Conservation (phyloP, 257 asterid genomes). For the Cruciata laevipes region DNA sequence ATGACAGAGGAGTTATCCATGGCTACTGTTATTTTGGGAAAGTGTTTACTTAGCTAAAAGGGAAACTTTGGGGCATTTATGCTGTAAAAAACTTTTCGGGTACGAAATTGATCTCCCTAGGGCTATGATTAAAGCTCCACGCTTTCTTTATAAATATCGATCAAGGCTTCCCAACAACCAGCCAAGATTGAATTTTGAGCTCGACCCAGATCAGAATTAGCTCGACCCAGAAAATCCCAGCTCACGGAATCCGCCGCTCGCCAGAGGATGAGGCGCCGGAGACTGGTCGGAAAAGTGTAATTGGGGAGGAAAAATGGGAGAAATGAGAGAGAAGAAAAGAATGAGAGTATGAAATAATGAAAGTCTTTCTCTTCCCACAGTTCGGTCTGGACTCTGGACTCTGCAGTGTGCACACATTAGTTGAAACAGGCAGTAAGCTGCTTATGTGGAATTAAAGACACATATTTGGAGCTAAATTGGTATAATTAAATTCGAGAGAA, state of each 20-base stretch:
- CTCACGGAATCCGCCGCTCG: slow-evolving; percentile 9
- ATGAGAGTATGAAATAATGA: background rate
- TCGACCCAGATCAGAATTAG: slow-evolving; percentile 22
- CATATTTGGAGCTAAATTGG: background rate
- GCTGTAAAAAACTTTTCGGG: slow-evolving; percentile 14
- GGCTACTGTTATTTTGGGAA: slow-evolving; percentile 2
- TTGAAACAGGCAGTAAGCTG: slow-evolving; percentile 6
- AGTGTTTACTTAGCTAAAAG: slow-evolving; percentile 15
- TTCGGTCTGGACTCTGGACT: slow-evolving; percentile 6
- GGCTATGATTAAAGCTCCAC: slow-evolving; percentile 10
- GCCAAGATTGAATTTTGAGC: slow-evolving; percentile 14
- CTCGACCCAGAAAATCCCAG: slow-evolving; percentile 13
- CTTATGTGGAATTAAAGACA: background rate
- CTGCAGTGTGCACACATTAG: slow-evolving; percentile 1
- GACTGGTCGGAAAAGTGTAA: background rate
- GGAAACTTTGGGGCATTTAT: slow-evolving; percentile 24
- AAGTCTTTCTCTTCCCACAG: slow-evolving; percentile 4
- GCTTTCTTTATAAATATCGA: slow-evolving; percentile 24
- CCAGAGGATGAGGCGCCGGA: background rate
- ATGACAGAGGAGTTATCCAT: slow-evolving; percentile 20
- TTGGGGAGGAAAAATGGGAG: slow-evolving; percentile 4
- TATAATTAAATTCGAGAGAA: background rate
- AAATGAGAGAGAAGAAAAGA: background rate
- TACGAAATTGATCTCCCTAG: slow-evolving; percentile 7
- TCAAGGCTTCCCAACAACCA: slow-evolving; percentile 19